A percentile compares a stretch with the other conserved stretches of the same genome.
Evolutionary conservation across 2,329 filamentous ascomycete genomes (phyloP).

Genomic region (Colletotrichum lupini): DNA sequence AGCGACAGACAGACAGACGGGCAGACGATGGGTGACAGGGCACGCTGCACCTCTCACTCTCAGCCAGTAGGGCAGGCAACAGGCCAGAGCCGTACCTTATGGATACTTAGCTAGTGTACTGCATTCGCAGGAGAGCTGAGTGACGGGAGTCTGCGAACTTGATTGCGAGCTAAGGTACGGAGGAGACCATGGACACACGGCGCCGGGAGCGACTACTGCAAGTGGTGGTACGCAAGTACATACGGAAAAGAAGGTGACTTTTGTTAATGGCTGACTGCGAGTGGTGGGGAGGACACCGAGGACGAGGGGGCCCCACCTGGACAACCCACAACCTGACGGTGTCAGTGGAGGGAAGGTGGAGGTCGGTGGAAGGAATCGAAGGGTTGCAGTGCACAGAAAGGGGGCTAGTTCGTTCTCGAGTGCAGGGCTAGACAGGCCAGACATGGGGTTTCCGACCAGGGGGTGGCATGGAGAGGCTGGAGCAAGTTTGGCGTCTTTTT

Average conservation of each 20-base stretch:
- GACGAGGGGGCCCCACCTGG: constrained; percentile 21
- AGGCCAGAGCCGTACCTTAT: no score
- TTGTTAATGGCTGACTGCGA: background rate
- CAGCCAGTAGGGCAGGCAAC: no score
- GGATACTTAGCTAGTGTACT: no score
- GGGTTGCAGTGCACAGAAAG: constrained; percentile 35
- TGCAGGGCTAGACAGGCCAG: constrained; percentile 33
- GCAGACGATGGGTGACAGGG: background rate
- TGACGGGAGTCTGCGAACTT: no score
- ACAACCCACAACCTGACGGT: constrained; percentile 25
- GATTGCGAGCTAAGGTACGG: no score
- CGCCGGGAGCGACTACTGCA: background rate
- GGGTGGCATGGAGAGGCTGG: constrained; percentile 23
- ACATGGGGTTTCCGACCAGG: constrained; percentile 32
- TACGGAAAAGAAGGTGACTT: constrained; percentile 16
- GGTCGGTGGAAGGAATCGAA: constrained; percentile 34
- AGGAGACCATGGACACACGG: background rate
- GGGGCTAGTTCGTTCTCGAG: constrained; percentile 31
- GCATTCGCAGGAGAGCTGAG: no score
- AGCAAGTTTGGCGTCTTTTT: background rate
- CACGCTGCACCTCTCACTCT: no score
- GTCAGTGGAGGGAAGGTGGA: constrained; percentile 32
- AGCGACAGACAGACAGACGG: background rate
- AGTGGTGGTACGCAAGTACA: background rate
- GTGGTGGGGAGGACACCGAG: constrained; percentile 14